Base-by-base conservation (phyloP, 2,329 filamentous ascomycete species). In the Dactylonectria macrodidyma region DNA sequence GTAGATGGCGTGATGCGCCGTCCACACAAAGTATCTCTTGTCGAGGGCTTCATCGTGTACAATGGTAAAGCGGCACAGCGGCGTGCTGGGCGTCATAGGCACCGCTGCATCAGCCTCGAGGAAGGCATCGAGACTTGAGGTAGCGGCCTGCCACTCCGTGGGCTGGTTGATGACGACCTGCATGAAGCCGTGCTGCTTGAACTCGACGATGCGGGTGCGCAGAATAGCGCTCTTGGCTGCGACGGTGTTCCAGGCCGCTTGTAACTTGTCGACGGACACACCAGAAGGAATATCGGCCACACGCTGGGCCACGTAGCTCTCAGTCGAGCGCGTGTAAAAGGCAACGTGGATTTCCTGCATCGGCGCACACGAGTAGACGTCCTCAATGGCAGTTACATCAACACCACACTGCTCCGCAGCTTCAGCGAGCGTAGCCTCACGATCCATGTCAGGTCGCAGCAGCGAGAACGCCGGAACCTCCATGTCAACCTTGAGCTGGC, bases 311-410 rank as follows among this genome's bases (percentile, higher is more conserved):
- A 88, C 81, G 48, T 88, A 89, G 0, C 83, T 83, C 33, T 86
- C 86, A 12, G 79, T 79, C 7, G 84, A 80, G 71, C 85, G 84
- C 47, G 81, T 81, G 11, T 87, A 85, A 16, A 88, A 76, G 0
- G 85, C 84, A 77, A 89, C 83, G 3, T 89, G 81, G 4, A 84
- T 85, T 72, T 87, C 86, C 65, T 89, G 87, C 16, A 87, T 78
- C 0, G 86, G 82, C 0, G 86, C 85, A 72, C 86, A 87, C 2
- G 87, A 86, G 57, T 87, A 89, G 0, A 87, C 78, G 57, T 89
- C 86, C 64, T 87, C 83, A 6, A 87, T 77, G 7, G 72, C 62
- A 0, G 70, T 57, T 4, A 73, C 58, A 65, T 77, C 80, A 0
- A 70, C 67, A 3, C 69, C 62, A 3, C 73, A 73, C 4, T 84